Conservation (phyloP, 2,329 filamentous ascomycete species). For the Monosporascus sp. region DNA sequence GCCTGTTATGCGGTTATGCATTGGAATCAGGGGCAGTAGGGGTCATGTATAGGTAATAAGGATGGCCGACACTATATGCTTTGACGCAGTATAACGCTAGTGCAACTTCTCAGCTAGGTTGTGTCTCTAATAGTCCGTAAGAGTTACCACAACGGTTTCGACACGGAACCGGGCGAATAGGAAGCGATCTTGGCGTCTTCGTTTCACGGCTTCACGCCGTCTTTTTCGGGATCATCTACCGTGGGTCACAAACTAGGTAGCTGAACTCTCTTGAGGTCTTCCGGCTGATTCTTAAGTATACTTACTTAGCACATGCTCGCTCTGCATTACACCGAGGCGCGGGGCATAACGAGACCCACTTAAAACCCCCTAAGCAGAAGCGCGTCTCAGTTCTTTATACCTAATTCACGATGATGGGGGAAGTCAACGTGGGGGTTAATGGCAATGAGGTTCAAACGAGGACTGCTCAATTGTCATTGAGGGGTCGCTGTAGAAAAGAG, state of each 20-base stretch:
- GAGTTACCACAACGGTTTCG: neutral
- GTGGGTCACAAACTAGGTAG: no score
- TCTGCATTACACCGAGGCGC: constrained; percentile 16
- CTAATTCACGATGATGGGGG: neutral
- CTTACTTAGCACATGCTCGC: constrained; percentile 8
- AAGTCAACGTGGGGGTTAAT: neutral
- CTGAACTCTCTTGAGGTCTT: no score
- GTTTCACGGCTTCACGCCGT: neutral
- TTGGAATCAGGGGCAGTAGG: neutral
- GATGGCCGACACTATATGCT: neutral
- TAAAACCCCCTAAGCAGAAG: neutral
- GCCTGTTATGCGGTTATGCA: neutral
- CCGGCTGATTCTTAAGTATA: neutral
- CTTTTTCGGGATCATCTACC: no score
- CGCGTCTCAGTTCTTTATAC: neutral
- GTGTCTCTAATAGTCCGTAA: neutral
- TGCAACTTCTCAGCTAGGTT: no score
- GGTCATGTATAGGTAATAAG: neutral
- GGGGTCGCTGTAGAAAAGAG: no score
- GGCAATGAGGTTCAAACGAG: no score
- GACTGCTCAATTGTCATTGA: no score
- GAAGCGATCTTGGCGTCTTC: neutral
- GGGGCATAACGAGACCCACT: constrained; percentile 8
- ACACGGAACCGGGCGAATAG: neutral
- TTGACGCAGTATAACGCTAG: no score